A percentile compares a stretch with the other conserved stretches of the same genome.
phyloP scores from a whole-genome alignment of 2,329 filamentous ascomycete genomes.

The Aspergillus intermedius region DNA sequence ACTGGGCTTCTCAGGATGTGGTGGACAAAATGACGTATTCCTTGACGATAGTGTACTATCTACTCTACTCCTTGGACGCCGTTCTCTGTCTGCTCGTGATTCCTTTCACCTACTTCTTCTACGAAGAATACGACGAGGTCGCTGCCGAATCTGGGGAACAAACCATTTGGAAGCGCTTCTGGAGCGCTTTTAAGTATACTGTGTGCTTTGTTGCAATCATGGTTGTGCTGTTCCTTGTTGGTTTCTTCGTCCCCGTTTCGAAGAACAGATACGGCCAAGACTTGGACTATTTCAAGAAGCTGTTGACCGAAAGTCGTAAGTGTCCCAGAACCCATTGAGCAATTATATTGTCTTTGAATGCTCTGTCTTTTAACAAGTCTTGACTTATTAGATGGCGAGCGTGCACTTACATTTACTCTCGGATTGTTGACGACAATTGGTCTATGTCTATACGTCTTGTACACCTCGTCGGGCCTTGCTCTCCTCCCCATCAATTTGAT shows the following conservation, averaged over 20 bases:
- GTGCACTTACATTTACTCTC: conserved; percentile 81
- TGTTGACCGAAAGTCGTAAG: conserved; percentile 73
- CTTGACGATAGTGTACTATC: conserved; percentile 85
- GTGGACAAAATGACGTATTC: conserved; percentile 72
- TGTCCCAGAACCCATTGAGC: conserved; percentile 6
- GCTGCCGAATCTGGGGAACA: conserved; percentile 73
- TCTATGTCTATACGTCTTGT: conserved; percentile 76
- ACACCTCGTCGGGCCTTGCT: conserved; percentile 82
- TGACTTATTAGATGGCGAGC: conserved; percentile 62
- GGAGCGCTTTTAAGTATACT: conserved; percentile 87
- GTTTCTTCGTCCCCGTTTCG: conserved; percentile 85
- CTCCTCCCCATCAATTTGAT: conserved; percentile 85
- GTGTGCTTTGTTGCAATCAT: conserved; percentile 69
- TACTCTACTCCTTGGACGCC: conserved; percentile 84
- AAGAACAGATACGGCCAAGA: conserved; percentile 62
- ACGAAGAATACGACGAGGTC: conserved; percentile 93
- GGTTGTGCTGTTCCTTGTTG: conserved; percentile 77
- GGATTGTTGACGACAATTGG: conserved; percentile 85
- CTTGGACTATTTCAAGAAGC: conserved; percentile 82
- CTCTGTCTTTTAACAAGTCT: conserved; percentile 1
- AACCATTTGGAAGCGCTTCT: conserved; percentile 63
- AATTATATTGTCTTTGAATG: not conserved
- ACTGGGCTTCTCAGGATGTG: conserved; percentile 82
- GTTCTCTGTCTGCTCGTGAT: conserved; percentile 82
- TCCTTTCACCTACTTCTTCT: conserved; percentile 96